A percentile compares a stretch with the other conserved stretches of the same genome.
Evolutionary conservation across 805 yeast species (phyloP).

Genomic region (Saccharomycopsis fibuligera): DNA sequence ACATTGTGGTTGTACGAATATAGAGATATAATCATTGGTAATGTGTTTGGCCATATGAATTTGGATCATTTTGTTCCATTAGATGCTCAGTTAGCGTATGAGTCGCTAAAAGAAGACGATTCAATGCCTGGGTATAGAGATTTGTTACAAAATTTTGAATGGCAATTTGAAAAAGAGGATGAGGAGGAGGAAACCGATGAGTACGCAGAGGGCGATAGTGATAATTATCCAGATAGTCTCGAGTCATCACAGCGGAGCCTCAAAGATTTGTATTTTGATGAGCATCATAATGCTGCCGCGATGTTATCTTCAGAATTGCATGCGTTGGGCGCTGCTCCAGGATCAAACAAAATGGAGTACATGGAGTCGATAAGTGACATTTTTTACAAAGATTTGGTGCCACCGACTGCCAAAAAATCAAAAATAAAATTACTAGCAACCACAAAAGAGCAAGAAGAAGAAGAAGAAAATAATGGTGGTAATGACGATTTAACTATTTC

Average conservation of each 20-base stretch:
- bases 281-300: constrained; percentile 26
- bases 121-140: constrained; percentile 27
- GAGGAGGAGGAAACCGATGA: constrained; percentile 15
- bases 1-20: constrained; percentile 80
- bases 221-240: not conserved
- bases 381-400: constrained; percentile 22
- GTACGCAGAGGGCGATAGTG: constrained; percentile 26
- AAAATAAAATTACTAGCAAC: constrained; percentile 10
- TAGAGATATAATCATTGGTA: constrained; percentile 77
- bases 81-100: constrained; percentile 64
- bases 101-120: constrained; percentile 27
- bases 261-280: constrained; percentile 25
- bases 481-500: not conserved
- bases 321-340: constrained; percentile 58
- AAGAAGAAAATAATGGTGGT: constrained; percentile 17
- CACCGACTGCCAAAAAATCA: constrained; percentile 2
- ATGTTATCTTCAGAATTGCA: constrained; percentile 32
- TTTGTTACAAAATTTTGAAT: constrained; percentile 22
- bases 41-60: constrained; percentile 86
- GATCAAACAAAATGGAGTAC: constrained; percentile 53
- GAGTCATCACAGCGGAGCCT: constrained; percentile 16
- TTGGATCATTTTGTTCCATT: constrained; percentile 78
- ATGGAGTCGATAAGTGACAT: constrained; percentile 50
- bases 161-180: not conserved
- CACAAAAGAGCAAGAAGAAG: constrained; percentile 23